Evolutionary conservation across 2,329 filamentous ascomycete species (phyloP).

Genomic region (Phyllosticta citrichinensis): DNA sequence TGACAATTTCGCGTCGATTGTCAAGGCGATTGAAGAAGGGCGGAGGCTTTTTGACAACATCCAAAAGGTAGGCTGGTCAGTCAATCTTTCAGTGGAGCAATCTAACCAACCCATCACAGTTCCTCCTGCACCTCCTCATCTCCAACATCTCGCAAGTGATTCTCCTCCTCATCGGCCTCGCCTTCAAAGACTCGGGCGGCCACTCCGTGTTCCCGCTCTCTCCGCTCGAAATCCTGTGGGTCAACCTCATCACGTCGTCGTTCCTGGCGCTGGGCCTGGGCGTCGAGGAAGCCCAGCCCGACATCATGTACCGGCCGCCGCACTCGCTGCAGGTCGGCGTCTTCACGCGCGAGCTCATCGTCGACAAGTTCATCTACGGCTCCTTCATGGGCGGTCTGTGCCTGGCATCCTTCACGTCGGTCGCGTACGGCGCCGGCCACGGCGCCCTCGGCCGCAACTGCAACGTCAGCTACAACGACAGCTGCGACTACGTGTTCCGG

Average conservation of each 20-base stretch:
- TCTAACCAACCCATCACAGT: slow-evolving; percentile 14
- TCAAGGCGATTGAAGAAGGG: slow-evolving; percentile 32
- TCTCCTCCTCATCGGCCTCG: slow-evolving; percentile 36
- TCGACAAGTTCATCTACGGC: slow-evolving; percentile 40
- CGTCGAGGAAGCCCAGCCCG: slow-evolving; percentile 35
- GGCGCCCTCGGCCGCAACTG: slow-evolving; percentile 35
- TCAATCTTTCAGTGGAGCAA: not conserved
- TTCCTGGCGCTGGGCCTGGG: slow-evolving; percentile 39
- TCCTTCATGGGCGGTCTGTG: slow-evolving; percentile 37
- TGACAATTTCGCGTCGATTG: slow-evolving; percentile 33
- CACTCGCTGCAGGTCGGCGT: slow-evolving; percentile 34
- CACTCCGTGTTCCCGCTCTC: slow-evolving; percentile 37
- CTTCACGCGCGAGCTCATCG: slow-evolving; percentile 37
- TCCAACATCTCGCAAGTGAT: slow-evolving; percentile 40
- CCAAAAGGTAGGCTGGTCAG: slow-evolving; percentile 14
- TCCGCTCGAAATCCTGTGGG: slow-evolving; percentile 39
- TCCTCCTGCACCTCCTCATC: slow-evolving; percentile 39
- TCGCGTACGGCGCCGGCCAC: slow-evolving; percentile 33
- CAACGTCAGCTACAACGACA: slow-evolving; percentile 34
- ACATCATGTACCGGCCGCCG: slow-evolving; percentile 38
- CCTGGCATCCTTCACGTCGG: slow-evolving; percentile 34
- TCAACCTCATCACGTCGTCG: slow-evolving; percentile 38
- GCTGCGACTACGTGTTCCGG: slow-evolving; percentile 34
- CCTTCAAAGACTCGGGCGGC: slow-evolving; percentile 35
- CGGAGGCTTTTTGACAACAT: slow-evolving; percentile 33